These are phyloP conservation scores for Clitocybe nebularis DNA, from an alignment of 1,284 basidiomycete species.

Conservation along the genomic window DNA sequence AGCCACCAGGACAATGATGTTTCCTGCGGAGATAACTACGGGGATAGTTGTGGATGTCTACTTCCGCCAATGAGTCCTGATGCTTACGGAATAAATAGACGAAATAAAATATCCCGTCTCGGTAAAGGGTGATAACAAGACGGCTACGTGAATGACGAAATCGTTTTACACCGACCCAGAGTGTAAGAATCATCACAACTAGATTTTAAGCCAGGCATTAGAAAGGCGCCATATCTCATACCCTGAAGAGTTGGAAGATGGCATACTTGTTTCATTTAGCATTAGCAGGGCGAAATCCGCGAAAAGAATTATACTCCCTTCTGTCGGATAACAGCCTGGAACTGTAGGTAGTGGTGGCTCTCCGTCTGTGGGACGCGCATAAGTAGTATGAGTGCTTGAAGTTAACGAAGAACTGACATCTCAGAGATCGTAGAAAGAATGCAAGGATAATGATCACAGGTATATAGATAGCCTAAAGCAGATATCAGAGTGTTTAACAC, in stretches of 20 bases:
- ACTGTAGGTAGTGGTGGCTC: constrained; percentile 12
- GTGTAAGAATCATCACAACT: constrained; percentile 20
- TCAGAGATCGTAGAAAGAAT: constrained; percentile 12
- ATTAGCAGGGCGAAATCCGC: constrained; percentile 16
- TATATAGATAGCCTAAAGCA: constrained; percentile 4
- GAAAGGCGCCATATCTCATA: no score
- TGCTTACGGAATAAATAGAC: constrained; percentile 19
- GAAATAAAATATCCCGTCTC: constrained; percentile 23
- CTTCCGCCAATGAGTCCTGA: background rate
- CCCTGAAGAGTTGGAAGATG: background rate
- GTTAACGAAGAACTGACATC: constrained; percentile 7
- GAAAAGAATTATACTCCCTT: constrained; percentile 15
- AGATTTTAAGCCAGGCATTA: background rate
- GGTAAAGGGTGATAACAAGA: constrained; percentile 14
- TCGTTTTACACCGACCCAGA: constrained; percentile 18
- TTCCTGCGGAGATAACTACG: constrained; percentile 14
- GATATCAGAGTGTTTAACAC: no score
- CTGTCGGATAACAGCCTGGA: constrained; percentile 13
- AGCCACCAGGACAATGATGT: constrained; percentile 15
- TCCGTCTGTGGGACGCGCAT: constrained; percentile 5
- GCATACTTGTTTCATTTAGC: constrained; percentile 18
- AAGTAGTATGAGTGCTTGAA: background rate
- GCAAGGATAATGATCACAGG: constrained; percentile 7
- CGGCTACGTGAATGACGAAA: constrained; percentile 15
- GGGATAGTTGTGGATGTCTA: no score